Base-by-base conservation (phyloP, 306 rosid genomes). In the Cucurbita argyrosperma region DNA sequence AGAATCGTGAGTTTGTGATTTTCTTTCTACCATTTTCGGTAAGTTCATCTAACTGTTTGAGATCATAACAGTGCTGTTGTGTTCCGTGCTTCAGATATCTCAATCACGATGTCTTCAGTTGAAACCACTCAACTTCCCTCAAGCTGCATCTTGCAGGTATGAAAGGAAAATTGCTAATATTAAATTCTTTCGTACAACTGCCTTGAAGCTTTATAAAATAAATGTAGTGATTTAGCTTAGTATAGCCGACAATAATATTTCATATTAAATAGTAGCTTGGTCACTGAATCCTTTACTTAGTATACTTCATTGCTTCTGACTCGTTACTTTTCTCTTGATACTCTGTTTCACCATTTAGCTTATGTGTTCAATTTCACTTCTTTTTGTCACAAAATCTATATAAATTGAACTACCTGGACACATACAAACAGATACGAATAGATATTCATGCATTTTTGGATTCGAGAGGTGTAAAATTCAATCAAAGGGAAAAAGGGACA, bases 51-150 rank as follows among this genome's bases (percentile, higher is more conserved):
- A 45, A 67, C 55, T 67, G 72, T 67, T 67, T 67, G 10, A 46
- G 56, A 46, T 67, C 40, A 21, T 67, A 46, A 67, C 72, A 67
- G 54, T 42, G 46, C 26, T 45, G 50, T 51, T 69, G 23, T 16
- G n/a, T 49, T 49, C 58, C 46, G 49, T 69, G 74, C 45, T 69
- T 69, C 45, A 69, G 58, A 49, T 49, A 49, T 3, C 54, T 69
- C 30, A 69, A 69, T 69, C 59, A 69, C 50, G 18, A 69, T 49
- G 58, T 15, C 74, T 69, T 26, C 58, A 69, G 74, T 42, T 49
- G 74, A 67, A 52, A 67, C 73, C 12, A 7, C 56, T 47, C 56
- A 67, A 67, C 73, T 46, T 69, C 45, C 45, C 43, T 69, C 54
- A 4, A 49, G n/a, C 43, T 6, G 74, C 46, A 26, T 43, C 59